phyloP scores from a whole-genome alignment of 2,329 filamentous ascomycete species.

The Beauveria sp. region DNA sequence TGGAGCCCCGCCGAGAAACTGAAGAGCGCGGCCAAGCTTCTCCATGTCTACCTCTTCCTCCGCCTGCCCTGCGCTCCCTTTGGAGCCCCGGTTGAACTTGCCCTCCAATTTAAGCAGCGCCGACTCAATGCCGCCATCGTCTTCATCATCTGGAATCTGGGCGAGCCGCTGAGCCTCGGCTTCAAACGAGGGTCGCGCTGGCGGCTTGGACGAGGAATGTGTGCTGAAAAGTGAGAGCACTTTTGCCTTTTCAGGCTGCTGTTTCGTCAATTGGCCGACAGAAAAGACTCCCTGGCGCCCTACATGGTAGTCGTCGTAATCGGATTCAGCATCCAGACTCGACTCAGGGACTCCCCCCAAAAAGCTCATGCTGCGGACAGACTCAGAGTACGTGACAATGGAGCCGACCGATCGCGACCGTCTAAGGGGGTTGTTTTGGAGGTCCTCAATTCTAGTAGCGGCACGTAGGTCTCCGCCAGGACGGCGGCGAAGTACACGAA shows the following conservation, averaged over 20 bases:
- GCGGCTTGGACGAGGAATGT: slow-evolving; percentile 49
- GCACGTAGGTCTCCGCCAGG: slow-evolving; percentile 70
- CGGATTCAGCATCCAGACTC: slow-evolving; percentile 15
- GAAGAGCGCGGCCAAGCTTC: slow-evolving; percentile 7
- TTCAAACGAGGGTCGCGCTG: slow-evolving; percentile 73
- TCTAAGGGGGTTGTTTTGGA: slow-evolving; percentile 41
- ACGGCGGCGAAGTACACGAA: slow-evolving; percentile 59
- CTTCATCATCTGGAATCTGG: slow-evolving; percentile 72
- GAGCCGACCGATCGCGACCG: slow-evolving; percentile 53
- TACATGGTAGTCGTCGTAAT: slow-evolving; percentile 15
- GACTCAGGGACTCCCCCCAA: slow-evolving; percentile 32
- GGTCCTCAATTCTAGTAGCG: slow-evolving; percentile 56
- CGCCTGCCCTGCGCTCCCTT: slow-evolving; percentile 16
- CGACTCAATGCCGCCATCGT: slow-evolving; percentile 86
- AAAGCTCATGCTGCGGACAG: slow-evolving; percentile 45
- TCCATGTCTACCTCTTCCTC: slow-evolving; percentile 15
- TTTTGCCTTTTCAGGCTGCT: slow-evolving; percentile 32
- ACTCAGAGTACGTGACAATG: slow-evolving; percentile 52
- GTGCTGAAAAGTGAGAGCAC: slow-evolving; percentile 50
- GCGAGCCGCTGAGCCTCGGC: slow-evolving; percentile 80
- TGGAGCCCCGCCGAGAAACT: slow-evolving; percentile 6
- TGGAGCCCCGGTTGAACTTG: slow-evolving; percentile 56
- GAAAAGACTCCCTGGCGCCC: slow-evolving; percentile 43
- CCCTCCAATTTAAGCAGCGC: slow-evolving; percentile 88
- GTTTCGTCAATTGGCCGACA: slow-evolving; percentile 49